Base-by-base conservation (phyloP, 192 early-diverging fungal species). In the Pilobolus umbonatus region DNA sequence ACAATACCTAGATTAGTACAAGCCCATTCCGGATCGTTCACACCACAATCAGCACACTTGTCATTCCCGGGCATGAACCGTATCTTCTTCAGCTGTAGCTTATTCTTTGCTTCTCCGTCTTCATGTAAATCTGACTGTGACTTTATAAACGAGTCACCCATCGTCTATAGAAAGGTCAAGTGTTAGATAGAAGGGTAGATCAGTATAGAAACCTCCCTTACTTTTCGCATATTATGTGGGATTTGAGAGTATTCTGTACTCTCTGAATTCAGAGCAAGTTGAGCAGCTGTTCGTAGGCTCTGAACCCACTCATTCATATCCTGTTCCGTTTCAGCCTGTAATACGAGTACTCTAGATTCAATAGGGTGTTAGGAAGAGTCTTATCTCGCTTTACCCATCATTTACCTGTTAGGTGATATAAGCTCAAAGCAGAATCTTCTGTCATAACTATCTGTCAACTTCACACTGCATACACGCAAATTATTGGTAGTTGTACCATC, bases 281-380 rank as follows among this genome's bases (percentile, higher is more conserved):
- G 78, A 52, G 75, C 85, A 1, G 83, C 82, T 12, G 72, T 78
- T 51, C 83, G 74, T 24, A 88, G 44, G 22, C 82, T 80, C 5
- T 79, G 69, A n/a, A 90, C 80, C 91, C 91, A 93, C 35, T 87
- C 88, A 29, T 73, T 67, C 73, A 91, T 75, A 21, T 88, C 85
- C 22, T 74, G 62, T 47, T 78, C 67, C 46, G 74, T 86, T 60
- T 91, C 88, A 2, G 91, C 88, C 60, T 93, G 91, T 52, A 93
- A 55, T 3, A 85, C 71, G 55, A 85, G 82, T 7, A 84, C 76
- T 28, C 88, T 86, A 67, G 38, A 29, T 47, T 1, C 5, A 48
- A 54, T n/a, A n/a, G 10, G 3, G 22, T 34, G 10, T 1, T 17
- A 17, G n/a, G 39, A 29, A 24, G 21, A 29, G 7, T 21, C 5